Conservation (phyloP, 2,329 filamentous ascomycete genomes). For the Akanthomyces lecanii region DNA sequence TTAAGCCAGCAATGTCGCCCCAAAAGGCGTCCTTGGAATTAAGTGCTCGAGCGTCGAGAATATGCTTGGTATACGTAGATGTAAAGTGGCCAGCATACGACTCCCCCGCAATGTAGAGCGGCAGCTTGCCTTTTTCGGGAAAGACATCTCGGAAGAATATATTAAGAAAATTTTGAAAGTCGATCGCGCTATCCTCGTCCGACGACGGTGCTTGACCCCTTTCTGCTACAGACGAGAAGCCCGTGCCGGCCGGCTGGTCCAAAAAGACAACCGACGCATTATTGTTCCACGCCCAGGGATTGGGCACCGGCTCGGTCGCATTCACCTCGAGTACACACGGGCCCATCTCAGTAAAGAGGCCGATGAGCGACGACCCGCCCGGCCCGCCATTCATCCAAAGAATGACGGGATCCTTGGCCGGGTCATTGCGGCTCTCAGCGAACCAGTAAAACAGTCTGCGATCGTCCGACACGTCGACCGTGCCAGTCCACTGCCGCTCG, state of each 20-base stretch:
- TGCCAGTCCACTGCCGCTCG: constrained; percentile 14
- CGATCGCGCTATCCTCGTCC: constrained; percentile 40
- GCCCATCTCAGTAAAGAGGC: constrained; percentile 17
- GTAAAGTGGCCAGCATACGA: constrained; percentile 68
- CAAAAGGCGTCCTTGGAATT: constrained; percentile 15
- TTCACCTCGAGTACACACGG: constrained; percentile 19
- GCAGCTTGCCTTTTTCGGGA: constrained; percentile 31
- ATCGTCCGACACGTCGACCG: constrained; percentile 11
- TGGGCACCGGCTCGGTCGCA: constrained; percentile 18
- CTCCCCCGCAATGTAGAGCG: constrained; percentile 45
- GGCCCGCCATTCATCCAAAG: constrained; percentile 87
- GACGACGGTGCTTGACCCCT: constrained; percentile 28
- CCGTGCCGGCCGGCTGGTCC: constrained; percentile 52
- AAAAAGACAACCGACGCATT: constrained; percentile 36
- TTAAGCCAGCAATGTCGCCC: constrained; percentile 16
- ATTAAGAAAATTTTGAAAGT: constrained; percentile 45
- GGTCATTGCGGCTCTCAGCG: constrained; percentile 91
- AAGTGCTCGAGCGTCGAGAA: constrained; percentile 15
- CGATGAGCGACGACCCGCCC: constrained; percentile 71
- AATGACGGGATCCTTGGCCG: constrained; percentile 83
- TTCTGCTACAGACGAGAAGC: constrained; percentile 44
- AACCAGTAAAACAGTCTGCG: constrained; percentile 52
- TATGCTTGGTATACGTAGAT: constrained; percentile 14
- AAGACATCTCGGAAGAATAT: constrained; percentile 41
- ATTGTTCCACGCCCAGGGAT: constrained; percentile 20